Conservation (phyloP, 192 early-diverging fungal species). For the Diversispora eburnea region DNA sequence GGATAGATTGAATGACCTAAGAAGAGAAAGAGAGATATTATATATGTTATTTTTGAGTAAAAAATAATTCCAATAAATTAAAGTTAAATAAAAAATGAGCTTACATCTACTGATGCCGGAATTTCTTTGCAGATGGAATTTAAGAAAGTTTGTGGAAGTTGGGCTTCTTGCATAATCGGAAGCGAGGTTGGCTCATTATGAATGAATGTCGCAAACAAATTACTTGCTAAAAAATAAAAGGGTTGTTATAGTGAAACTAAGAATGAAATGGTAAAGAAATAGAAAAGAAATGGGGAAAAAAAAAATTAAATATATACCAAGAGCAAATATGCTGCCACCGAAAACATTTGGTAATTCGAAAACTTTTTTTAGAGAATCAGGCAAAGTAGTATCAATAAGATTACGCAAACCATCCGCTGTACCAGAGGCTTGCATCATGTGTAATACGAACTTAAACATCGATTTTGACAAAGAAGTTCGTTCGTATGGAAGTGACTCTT, state of each 20-base stretch:
- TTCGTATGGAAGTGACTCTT: slow-evolving; percentile 60
- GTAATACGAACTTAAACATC: slow-evolving; percentile 86
- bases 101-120: slow-evolving; percentile 77
- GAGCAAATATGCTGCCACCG: slow-evolving; percentile 78
- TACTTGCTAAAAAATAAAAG: slow-evolving; percentile 62
- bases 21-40: not conserved
- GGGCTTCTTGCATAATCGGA: slow-evolving; percentile 88
- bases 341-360: slow-evolving; percentile 74
- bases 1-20: slow-evolving; percentile 67
- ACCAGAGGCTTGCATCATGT: slow-evolving; percentile 92
- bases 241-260: not conserved
- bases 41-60: not conserved
- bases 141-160: slow-evolving; percentile 82
- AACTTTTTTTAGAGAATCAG: slow-evolving; percentile 66
- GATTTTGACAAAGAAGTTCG: slow-evolving; percentile 75
- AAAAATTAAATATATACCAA: slow-evolving; percentile 46
- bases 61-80: not conserved
- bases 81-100: slow-evolving; percentile 28
- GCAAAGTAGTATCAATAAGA: slow-evolving; percentile 85
- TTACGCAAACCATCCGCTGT: slow-evolving; percentile 90
- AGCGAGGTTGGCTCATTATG: slow-evolving; percentile 98
- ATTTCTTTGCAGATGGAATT: slow-evolving; percentile 62
- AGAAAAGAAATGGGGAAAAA: not conserved
- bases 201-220: slow-evolving; percentile 92
- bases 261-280: slow-evolving; percentile 28